Evolutionary conservation across 148 eudicot genomes (phyloP).

Genomic region (Suaeda aralocaspica): DNA sequence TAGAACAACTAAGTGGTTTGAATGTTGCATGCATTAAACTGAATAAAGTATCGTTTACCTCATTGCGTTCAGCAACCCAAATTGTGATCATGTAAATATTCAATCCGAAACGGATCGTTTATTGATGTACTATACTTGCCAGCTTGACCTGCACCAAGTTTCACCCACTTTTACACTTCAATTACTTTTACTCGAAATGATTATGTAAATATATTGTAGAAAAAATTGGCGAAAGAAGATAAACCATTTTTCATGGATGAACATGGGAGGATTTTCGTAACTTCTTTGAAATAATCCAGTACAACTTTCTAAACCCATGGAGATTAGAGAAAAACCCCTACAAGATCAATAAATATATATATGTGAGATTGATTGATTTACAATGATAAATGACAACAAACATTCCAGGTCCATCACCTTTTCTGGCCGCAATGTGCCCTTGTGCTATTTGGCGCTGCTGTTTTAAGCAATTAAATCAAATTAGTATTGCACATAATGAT

Average conservation of each 20-base stretch:
- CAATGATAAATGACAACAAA: background rate
- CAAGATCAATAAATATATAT: background rate
- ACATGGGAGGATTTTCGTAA: constrained; percentile 47
- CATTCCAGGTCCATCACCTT: too few relatives aligned
- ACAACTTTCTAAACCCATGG: constrained; percentile 37
- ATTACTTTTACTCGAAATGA: background rate
- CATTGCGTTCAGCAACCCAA: constrained; percentile 46
- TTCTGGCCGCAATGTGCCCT: too few relatives aligned
- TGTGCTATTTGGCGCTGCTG: too few relatives aligned
- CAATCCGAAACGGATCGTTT: constrained; percentile 42
- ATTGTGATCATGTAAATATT: constrained; percentile 39
- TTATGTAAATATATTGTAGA: too few relatives aligned
- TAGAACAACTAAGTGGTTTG: too few relatives aligned
- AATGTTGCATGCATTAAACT: background rate
- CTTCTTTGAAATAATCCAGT: constrained; percentile 43
- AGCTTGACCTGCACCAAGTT: constrained; percentile 32
- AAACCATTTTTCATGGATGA: constrained; percentile 57
- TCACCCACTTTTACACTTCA: background rate
- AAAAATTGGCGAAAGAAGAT: background rate
- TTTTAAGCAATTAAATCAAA: too few relatives aligned
- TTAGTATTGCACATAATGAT: too few relatives aligned
- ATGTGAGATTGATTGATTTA: background rate
- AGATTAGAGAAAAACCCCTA: constrained; percentile 9
- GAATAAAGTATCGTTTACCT: constrained; percentile 29
- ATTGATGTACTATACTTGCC: constrained; percentile 14